These are phyloP conservation scores for Tuber magnatum DNA, from an alignment of 495 filamentous ascomycete species.

Conservation along the genomic window DNA sequence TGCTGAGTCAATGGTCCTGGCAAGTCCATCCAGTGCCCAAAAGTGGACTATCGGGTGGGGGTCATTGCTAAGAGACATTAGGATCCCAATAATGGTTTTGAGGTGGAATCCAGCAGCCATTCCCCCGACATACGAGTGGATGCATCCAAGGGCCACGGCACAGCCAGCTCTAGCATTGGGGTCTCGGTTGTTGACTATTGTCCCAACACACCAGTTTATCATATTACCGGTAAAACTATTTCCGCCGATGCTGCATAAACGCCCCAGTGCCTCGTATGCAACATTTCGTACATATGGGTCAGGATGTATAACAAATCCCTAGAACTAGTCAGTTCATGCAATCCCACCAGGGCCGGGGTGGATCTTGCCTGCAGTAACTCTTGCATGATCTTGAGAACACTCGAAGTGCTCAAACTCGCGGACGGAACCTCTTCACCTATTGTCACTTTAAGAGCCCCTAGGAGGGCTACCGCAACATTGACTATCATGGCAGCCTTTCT, in stretches of 20 bases:
- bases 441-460: slow-evolving; percentile 73
- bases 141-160: slow-evolving; percentile 84
- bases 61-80: slow-evolving; percentile 93
- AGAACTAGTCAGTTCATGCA: slow-evolving; percentile 10
- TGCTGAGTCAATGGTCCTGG: slow-evolving; percentile 82
- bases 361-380: slow-evolving; percentile 62
- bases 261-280: slow-evolving; percentile 79
- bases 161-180: slow-evolving; percentile 89
- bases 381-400: slow-evolving; percentile 81
- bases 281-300: slow-evolving; percentile 81
- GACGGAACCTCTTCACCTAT: slow-evolving; percentile 67
- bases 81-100: slow-evolving; percentile 86
- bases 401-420: slow-evolving; percentile 61
- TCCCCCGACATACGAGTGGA: slow-evolving; percentile 89
- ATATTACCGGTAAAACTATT: slow-evolving; percentile 81
- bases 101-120: slow-evolving; percentile 98
- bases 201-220: slow-evolving; percentile 86
- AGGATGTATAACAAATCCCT: slow-evolving; percentile 68
- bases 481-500: slow-evolving; percentile 82
- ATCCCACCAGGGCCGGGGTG: background rate
- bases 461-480: slow-evolving; percentile 76
- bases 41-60: slow-evolving; percentile 94
- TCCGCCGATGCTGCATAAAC: slow-evolving; percentile 80
- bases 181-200: slow-evolving; percentile 85
- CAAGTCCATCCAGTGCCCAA: slow-evolving; percentile 85